Percentiles rank a stretch among this genome's conserved stretches.
Evolutionary conservation across 768 basidiomycete species (phyloP).

Genomic region (Leccinum disarticulatum): DNA sequence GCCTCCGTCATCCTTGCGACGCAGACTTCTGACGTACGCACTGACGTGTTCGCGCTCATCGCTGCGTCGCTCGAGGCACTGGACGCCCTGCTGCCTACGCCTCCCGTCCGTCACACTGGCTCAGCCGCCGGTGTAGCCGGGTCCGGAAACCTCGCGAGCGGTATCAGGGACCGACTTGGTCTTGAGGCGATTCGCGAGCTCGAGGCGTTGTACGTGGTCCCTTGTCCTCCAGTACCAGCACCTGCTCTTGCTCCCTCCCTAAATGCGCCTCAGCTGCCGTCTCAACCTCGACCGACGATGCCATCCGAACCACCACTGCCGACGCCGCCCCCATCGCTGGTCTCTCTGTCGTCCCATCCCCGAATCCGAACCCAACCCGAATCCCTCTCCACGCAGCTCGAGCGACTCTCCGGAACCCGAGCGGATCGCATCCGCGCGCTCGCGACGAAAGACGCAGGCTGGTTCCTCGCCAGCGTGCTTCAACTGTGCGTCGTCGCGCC

Average conservation of each 20-base stretch:
- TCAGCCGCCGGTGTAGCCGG: background rate
- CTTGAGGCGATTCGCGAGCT: constrained; percentile 30
- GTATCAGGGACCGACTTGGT: constrained; percentile 25
- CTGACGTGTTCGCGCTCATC: constrained; percentile 27
- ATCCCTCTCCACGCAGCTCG: constrained; percentile 5
- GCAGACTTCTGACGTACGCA: constrained; percentile 16
- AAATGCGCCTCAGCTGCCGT: background rate
- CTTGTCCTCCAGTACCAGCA: background rate
- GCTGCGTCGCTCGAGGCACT: constrained; percentile 20
- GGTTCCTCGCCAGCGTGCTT: constrained; percentile 30
- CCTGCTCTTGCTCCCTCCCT: background rate
- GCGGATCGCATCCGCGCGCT: constrained; percentile 24
- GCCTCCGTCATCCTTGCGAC: background rate
- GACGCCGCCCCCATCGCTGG: background rate
- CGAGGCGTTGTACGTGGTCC: constrained; percentile 18
- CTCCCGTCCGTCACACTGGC: background rate
- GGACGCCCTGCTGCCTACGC: constrained; percentile 10
- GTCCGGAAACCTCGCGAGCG: background rate
- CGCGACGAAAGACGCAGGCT: constrained; percentile 26
- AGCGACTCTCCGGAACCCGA: constrained; percentile 14
- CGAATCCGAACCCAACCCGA: background rate
- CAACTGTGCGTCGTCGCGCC: constrained; percentile 18
- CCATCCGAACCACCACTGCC: background rate
- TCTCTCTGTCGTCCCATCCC: background rate
- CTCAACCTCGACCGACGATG: background rate